phyloP scores from a whole-genome alignment of 352 stramenopile genomes.

The Hyaloperonospora arabidopsidis region DNA sequence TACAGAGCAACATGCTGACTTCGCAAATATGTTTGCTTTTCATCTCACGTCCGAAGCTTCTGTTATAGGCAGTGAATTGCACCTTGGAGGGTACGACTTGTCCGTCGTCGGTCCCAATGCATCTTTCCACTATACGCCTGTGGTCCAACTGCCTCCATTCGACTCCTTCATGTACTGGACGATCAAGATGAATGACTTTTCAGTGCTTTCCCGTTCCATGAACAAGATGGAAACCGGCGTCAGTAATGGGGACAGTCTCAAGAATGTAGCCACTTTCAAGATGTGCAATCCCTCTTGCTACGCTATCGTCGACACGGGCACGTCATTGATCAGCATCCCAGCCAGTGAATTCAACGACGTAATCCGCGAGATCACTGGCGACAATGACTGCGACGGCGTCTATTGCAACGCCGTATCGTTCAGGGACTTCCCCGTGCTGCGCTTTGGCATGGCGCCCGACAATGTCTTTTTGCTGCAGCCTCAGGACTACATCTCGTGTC shows the following conservation, averaged over 20 bases:
- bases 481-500: slow-evolving; percentile 74
- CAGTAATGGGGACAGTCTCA: background rate
- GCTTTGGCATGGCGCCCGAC: slow-evolving; percentile 77
- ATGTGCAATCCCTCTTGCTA: slow-evolving; percentile 75
- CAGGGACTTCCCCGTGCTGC: slow-evolving; percentile 56
- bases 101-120: slow-evolving; percentile 71
- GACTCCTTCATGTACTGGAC: slow-evolving; percentile 84
- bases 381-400: slow-evolving; percentile 60
- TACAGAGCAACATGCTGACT: slow-evolving; percentile 48
- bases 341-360: slow-evolving; percentile 58
- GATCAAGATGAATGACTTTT: slow-evolving; percentile 68
- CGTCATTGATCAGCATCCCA: slow-evolving; percentile 80
- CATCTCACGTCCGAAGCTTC: slow-evolving; percentile 79
- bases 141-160: slow-evolving; percentile 75
- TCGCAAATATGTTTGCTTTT: slow-evolving; percentile 86
- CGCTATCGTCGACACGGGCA: slow-evolving; percentile 85
- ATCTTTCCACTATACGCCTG: slow-evolving; percentile 83
- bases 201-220: slow-evolving; percentile 8
- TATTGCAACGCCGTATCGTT: slow-evolving; percentile 47
- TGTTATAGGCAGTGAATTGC: slow-evolving; percentile 57
- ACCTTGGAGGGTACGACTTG: slow-evolving; percentile 82
- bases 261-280: slow-evolving; percentile 27
- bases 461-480: slow-evolving; percentile 80
- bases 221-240: background rate
- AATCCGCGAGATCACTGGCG: slow-evolving; percentile 46